Evolutionary conservation across 2,329 filamentous ascomycete species (phyloP).

Genomic region (Monosporascus sp.): DNA sequence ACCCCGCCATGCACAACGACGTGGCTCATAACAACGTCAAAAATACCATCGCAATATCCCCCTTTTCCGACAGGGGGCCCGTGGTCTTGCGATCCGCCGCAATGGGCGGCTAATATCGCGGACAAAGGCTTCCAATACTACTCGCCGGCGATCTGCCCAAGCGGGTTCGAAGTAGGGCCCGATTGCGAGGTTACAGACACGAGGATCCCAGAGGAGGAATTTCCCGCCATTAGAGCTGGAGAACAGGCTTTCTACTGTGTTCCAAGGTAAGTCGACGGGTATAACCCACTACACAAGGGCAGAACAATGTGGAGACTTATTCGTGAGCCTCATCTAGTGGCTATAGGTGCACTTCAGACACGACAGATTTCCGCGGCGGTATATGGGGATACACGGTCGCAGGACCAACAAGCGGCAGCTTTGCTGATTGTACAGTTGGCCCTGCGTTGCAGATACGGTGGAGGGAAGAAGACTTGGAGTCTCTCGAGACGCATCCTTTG

Average conservation of each 20-base stretch:
- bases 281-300: too few relatives aligned
- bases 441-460: slow-evolving; percentile 36
- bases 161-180: slow-evolving; percentile 30
- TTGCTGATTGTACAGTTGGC: slow-evolving; percentile 25
- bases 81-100: slow-evolving; percentile 30
- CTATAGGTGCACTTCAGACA: slow-evolving; percentile 35
- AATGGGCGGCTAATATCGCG: slow-evolving; percentile 30
- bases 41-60: slow-evolving; percentile 34
- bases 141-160: slow-evolving; percentile 36
- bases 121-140: slow-evolving; percentile 33
- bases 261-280: slow-evolving; percentile 20
- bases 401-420: slow-evolving; percentile 11
- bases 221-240: slow-evolving; percentile 22
- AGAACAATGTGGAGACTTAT: too few relatives aligned
- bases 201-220: slow-evolving; percentile 22
- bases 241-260: slow-evolving; percentile 29
- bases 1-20: slow-evolving; percentile 33
- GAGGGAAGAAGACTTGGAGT: slow-evolving; percentile 27
- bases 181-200: slow-evolving; percentile 24
- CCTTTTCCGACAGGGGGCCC: slow-evolving; percentile 28
- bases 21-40: slow-evolving; percentile 35
- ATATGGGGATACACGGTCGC: slow-evolving; percentile 30
- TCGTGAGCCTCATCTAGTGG: slow-evolving; percentile 18
- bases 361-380: slow-evolving; percentile 34
- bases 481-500: slow-evolving; percentile 33